Evolutionary conservation across 306 rosid genomes (phyloP).

Genomic region (Ammopiptanthus mongolicus): DNA sequence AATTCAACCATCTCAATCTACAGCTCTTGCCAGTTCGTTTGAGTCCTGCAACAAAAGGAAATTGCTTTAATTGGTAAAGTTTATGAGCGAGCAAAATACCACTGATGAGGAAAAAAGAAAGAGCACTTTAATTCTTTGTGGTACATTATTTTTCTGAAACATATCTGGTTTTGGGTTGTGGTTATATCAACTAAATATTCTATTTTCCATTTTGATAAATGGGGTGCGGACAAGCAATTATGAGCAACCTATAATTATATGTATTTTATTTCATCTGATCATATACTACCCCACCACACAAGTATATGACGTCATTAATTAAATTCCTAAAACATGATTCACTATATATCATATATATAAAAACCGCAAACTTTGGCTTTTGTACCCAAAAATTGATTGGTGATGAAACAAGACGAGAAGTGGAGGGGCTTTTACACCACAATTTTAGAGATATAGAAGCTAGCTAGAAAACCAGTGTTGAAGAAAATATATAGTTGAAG

Average conservation of each 20-base stretch:
- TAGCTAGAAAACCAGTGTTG: not conserved
- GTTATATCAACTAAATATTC: constrained; percentile 8
- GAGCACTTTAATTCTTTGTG: constrained; percentile 5
- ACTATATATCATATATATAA: constrained; percentile 12
- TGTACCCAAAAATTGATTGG: constrained; percentile 22
- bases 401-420: constrained; percentile 27
- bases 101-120: constrained; percentile 12
- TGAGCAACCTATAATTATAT: constrained; percentile 18
- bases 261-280: not conserved
- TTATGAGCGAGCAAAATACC: not conserved
- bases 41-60: constrained; percentile 43
- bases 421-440: constrained; percentile 30
- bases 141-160: not conserved
- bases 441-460: not conserved
- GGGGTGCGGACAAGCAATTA: constrained; percentile 17
- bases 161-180: constrained; percentile 9
- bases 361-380: constrained; percentile 44
- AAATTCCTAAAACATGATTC: constrained; percentile 27
- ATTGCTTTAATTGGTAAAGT: constrained; percentile 52
- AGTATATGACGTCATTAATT: constrained; percentile 28
- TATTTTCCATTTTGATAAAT: not conserved
- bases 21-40: constrained; percentile 96
- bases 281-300: constrained; percentile 26
- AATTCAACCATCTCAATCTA: constrained; percentile 91
- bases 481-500: not conserved